Evolutionary conservation across 306 rosid species (phyloP), one percentile per base, ranked within the genome.

Genomic region (Nissolia schottii): DNA sequence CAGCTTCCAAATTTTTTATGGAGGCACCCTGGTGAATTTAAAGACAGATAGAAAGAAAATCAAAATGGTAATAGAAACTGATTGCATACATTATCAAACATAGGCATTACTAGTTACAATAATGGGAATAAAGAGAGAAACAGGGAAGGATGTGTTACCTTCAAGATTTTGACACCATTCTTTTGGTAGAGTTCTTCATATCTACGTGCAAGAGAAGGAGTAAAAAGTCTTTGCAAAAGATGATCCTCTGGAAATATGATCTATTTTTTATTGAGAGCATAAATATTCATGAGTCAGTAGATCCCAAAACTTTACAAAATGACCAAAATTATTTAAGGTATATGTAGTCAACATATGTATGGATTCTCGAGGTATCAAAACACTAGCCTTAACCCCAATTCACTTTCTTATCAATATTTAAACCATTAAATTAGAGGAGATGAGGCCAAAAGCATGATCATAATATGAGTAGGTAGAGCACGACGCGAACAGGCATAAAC

Each of bases 171-270:
- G 75, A 91, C 88, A 63, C 97, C 97, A 78, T 89, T 93, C 82
- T 86, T 85, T 73, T 80, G 81, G 88, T 90, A 93, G 70, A 90
- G 92, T 71, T 90, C 88, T 79, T 93, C 98, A 74, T 90, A 93
- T 85, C 88, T 93, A 72, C 32, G 78, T 60, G 96, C 84, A 73
- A 93, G 92, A 67, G 97, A 86, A 86, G 94, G 92, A 84, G 98
- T 89, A 81, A 93, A 93, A 64, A 91, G 79, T 76, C 98, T 89
- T 85, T 67, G 86, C 84, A 93, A 82, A 35, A 93, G 85, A 82
- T 89, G 92, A 56, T 83, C 70, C 63, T 93, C 98, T 9, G 97
- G 98, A 80, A 90, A 93, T 80, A 90, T 74, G 55, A 90, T 83
- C 98, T 76, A 69, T 72, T 71, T 77, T 79, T 71, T 53, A 35